phyloP scores from a whole-genome alignment of 2,329 filamentous ascomycete genomes.

The Chaetoscypha palmicola region DNA sequence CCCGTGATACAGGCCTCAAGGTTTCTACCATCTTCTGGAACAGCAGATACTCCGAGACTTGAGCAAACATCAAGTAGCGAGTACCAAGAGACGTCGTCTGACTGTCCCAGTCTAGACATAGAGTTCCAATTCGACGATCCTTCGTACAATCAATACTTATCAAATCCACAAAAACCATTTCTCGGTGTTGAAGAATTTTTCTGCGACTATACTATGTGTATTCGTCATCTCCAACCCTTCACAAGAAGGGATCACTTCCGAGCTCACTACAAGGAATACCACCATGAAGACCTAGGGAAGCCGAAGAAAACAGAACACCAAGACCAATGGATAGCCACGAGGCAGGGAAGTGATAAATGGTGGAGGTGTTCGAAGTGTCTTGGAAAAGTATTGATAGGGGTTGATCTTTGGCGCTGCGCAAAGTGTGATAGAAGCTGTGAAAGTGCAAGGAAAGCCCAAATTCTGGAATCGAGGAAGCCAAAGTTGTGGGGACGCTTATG shows the following conservation, averaged over 20 bases:
- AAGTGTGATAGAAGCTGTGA: conserved; percentile 23
- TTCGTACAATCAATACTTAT: too few species aligned
- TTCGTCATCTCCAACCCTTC: conserved; percentile 33
- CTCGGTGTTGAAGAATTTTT: conserved; percentile 16
- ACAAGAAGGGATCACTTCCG: conserved; percentile 41
- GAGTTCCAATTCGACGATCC: too few species aligned
- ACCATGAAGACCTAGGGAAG: conserved; percentile 34
- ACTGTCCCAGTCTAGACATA: too few species aligned
- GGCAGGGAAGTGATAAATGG: conserved; percentile 14
- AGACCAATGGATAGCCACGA: conserved; percentile 18
- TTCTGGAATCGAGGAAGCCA: too few species aligned
- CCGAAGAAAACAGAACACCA: conserved; percentile 18
- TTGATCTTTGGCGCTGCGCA: conserved; percentile 18
- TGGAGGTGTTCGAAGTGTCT: conserved; percentile 30
- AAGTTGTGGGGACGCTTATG: too few species aligned
- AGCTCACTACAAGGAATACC: conserved; percentile 42
- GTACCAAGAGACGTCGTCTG: too few species aligned
- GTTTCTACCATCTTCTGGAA: too few species aligned
- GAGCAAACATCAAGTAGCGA: too few species aligned
- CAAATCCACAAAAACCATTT: too few species aligned
- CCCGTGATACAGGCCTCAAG: too few species aligned
- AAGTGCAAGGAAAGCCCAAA: background rate
- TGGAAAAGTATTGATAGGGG: conserved; percentile 12
- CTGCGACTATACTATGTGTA: conserved; percentile 30
- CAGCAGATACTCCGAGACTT: too few species aligned